Base-by-base conservation (phyloP, 805 yeast species). In the Spathaspora gorwiae region DNA sequence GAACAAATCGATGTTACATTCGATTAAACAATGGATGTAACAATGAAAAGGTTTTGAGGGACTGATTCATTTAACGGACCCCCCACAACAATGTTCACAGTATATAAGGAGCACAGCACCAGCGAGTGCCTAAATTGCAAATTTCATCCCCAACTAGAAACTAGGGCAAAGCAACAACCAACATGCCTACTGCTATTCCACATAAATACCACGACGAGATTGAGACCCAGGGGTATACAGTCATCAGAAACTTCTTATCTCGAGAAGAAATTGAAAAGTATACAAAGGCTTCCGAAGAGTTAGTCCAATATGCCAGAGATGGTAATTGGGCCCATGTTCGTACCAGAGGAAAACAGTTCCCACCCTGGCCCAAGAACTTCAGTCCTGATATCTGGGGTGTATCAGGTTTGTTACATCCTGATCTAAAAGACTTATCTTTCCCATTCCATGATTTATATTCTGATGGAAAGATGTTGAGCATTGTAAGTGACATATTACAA, bases 381-480 rank as follows among this genome's bases (percentile, higher is more conserved):
- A 66, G 68, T 44, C 79, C 79, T 3, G 80, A 76, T 47, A 75
- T 76, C 45, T 76, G 81, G 81, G 81, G 81, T 0, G 63, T 76
- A 8, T 57, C 72, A 5, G 76, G 76, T 7, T 61, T 76, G 38
- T 57, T 76, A 54, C 73, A 76, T 50, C 81, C 81, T 0, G 73
- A 66, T 35, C 56, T 73, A 47, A 64, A 65, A 1, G 68, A 64
- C 5, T 50, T 64, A 45, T 57, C 72, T 2, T 19, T 42, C 1
- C 66, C 70, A 7, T 72, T 70, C 50, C 78, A 73, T 44, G 63
- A 68, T 24, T 56, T 68, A 35, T 73, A 73, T 50, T 55, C 75
- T 4, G 57, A 62, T 37, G 69, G 63, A 33, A 65, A 66, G 49
- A 56, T 76, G 37, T 57, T 75, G 46, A 57, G 50, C 12, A 54